Percentiles rank a stretch among this genome's conserved stretches.
Conservation (phyloP, 1,284 basidiomycete species). For the Apiotrichum porosum region DNA sequence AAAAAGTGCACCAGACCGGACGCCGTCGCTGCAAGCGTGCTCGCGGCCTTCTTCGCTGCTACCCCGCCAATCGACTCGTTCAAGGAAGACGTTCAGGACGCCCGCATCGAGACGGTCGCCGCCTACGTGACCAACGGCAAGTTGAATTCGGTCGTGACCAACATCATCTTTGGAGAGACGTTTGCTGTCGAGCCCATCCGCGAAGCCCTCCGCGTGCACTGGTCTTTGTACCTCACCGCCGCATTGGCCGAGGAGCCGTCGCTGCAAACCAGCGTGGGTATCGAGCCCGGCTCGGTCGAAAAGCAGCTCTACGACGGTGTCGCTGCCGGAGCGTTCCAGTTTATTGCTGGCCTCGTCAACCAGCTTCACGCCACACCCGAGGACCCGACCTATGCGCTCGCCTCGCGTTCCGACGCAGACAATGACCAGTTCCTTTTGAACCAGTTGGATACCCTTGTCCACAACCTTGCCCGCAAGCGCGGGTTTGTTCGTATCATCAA, state of each 20-base stretch:
- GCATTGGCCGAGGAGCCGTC: constrained; percentile 63
- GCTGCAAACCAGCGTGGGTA: constrained; percentile 57
- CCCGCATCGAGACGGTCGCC: constrained; percentile 20
- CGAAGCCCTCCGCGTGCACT: constrained; percentile 72
- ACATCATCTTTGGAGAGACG: constrained; percentile 32
- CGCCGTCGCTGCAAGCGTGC: constrained; percentile 26
- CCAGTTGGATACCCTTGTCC: constrained; percentile 66
- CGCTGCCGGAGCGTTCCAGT: constrained; percentile 75
- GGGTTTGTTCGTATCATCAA: constrained; percentile 86
- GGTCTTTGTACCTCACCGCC: constrained; percentile 78
- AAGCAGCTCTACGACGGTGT: constrained; percentile 74
- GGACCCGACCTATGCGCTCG: constrained; percentile 59
- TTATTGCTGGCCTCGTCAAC: constrained; percentile 54
- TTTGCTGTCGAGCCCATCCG: constrained; percentile 78
- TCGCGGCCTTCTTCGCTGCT: constrained; percentile 29
- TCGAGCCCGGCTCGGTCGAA: constrained; percentile 73
- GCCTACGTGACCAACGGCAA: constrained; percentile 25
- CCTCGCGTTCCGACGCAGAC: constrained; percentile 55
- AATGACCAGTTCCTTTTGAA: constrained; percentile 55
- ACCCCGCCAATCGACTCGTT: constrained; percentile 30
- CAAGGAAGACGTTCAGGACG: constrained; percentile 16
- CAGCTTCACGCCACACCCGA: constrained; percentile 38
- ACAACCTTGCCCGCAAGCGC: constrained; percentile 70
- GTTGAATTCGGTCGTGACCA: constrained; percentile 33
- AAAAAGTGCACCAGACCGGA: constrained; percentile 35